A percentile compares a stretch with the other conserved stretches of the same genome.
Conservation (phyloP, 2,329 filamentous ascomycete genomes). For the Calonectria henricotiae region DNA sequence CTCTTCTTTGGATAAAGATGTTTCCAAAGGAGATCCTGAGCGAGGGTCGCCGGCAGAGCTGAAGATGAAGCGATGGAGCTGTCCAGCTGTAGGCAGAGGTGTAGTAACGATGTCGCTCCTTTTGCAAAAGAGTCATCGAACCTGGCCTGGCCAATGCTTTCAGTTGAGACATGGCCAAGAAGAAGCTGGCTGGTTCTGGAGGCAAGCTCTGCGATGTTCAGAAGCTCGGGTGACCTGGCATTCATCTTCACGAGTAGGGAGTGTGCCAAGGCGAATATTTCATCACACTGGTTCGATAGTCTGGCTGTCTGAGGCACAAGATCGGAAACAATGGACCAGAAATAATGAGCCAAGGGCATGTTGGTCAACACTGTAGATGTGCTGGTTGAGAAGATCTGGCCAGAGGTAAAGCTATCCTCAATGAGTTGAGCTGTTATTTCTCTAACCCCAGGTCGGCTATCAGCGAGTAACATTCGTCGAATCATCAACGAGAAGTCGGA, state of each 20-base stretch:
- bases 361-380: neutral
- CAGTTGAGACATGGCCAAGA: constrained; percentile 60
- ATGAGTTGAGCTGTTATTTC: constrained; percentile 56
- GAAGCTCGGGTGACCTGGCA: constrained; percentile 49
- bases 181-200: constrained; percentile 55
- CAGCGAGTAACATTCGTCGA: constrained; percentile 51
- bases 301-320: constrained; percentile 56
- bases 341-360: constrained; percentile 47
- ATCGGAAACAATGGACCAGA: constrained; percentile 56
- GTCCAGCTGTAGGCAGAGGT: constrained; percentile 55
- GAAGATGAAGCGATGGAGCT: constrained; percentile 46
- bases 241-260: constrained; percentile 60
- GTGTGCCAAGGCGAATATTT: constrained; percentile 64
- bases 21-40: constrained; percentile 70
- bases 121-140: constrained; percentile 53
- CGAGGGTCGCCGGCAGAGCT: constrained; percentile 52
- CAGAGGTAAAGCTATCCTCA: constrained; percentile 50
- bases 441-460: constrained; percentile 52
- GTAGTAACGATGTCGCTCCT: constrained; percentile 54
- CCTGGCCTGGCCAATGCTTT: constrained; percentile 55
- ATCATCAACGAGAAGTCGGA: constrained; percentile 47
- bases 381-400: neutral
- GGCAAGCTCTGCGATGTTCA: constrained; percentile 54
- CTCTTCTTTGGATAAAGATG: constrained; percentile 77
- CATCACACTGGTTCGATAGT: constrained; percentile 60